Percentiles rank a stretch among this genome's conserved stretches.
These are phyloP conservation scores for Aurantiochytrium sp. DNA, from an alignment of 108 stramenopile species.

Conservation along the genomic window DNA sequence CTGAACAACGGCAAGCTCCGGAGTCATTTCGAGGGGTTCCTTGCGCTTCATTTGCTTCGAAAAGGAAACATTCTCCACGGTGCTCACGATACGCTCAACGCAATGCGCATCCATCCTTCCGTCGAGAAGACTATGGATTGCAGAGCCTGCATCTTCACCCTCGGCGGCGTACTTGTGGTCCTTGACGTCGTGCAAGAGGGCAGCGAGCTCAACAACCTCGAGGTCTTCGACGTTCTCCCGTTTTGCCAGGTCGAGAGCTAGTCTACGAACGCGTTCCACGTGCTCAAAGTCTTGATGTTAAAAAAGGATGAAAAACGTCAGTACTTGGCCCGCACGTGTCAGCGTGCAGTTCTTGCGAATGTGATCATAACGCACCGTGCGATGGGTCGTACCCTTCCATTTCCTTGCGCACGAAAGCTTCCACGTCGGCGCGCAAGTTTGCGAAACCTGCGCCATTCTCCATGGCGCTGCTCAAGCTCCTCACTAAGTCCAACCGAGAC, in stretches of 20 bases:
- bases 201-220: background rate
- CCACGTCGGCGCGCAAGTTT: background rate
- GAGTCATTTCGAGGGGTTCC: background rate
- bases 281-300: background rate
- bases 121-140: background rate
- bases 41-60: conserved; percentile 6
- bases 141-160: background rate
- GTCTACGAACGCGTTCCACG: conserved; percentile 21
- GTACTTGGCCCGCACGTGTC: background rate
- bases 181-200: conserved; percentile 21
- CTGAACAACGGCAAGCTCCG: background rate
- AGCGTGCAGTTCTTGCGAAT: background rate
- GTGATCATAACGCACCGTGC: background rate
- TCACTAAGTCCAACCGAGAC: no score
- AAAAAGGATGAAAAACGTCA: background rate
- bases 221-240: background rate
- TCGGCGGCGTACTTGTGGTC: conserved; percentile 21
- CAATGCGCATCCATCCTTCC: background rate
- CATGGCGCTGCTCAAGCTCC: no score
- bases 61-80: background rate
- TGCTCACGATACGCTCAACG: background rate
- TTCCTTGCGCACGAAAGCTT: background rate
- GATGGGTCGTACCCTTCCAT: background rate
- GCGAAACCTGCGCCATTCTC: no score
- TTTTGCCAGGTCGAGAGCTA: background rate